Percentiles rank a stretch among this genome's conserved stretches.
Evolutionary conservation across 441 rosid species (phyloP).

Genomic region (Isatis lusitanica): DNA sequence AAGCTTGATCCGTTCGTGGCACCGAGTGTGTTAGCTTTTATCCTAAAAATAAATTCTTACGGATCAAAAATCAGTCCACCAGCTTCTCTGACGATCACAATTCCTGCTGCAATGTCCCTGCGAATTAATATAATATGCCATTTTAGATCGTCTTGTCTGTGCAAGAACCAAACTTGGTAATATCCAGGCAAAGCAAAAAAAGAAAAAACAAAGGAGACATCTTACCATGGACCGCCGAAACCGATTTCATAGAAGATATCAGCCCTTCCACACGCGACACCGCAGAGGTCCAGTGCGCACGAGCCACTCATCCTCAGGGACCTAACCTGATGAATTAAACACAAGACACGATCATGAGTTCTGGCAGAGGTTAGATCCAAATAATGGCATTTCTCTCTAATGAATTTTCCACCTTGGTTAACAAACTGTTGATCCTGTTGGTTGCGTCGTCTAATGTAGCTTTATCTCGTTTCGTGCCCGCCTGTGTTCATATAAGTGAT

Average conservation of each 20-base stretch:
- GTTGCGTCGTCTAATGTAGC: slow-evolving; percentile 68
- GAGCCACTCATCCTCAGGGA: slow-evolving; percentile 95
- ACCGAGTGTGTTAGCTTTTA: background rate
- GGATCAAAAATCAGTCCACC: slow-evolving; percentile 94
- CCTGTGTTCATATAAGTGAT: slow-evolving; percentile 44
- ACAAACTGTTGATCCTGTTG: slow-evolving; percentile 71
- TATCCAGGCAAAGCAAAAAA: background rate
- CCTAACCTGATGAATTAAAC: slow-evolving; percentile 62
- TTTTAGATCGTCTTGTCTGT: background rate
- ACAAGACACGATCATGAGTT: slow-evolving; percentile 14
- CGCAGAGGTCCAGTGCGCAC: slow-evolving; percentile 92
- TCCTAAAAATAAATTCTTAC: slow-evolving; percentile 49
- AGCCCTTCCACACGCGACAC: slow-evolving; percentile 82
- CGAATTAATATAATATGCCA: background rate
- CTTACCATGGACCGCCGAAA: slow-evolving; percentile 94
- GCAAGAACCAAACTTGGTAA: background rate
- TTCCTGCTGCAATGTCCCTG: slow-evolving; percentile 97
- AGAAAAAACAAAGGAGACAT: background rate
- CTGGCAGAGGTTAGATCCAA: background rate
- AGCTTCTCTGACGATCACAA: slow-evolving; percentile 80
- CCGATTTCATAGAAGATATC: slow-evolving; percentile 85
- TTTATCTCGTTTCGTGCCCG: slow-evolving; percentile 83
- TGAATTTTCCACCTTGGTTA: slow-evolving; percentile 61
- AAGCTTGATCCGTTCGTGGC: background rate
- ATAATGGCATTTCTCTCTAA: background rate